These are phyloP conservation scores for Alisma plantagoaquatica DNA, from an alignment of 106 monocot genomes.

Conservation along the genomic window DNA sequence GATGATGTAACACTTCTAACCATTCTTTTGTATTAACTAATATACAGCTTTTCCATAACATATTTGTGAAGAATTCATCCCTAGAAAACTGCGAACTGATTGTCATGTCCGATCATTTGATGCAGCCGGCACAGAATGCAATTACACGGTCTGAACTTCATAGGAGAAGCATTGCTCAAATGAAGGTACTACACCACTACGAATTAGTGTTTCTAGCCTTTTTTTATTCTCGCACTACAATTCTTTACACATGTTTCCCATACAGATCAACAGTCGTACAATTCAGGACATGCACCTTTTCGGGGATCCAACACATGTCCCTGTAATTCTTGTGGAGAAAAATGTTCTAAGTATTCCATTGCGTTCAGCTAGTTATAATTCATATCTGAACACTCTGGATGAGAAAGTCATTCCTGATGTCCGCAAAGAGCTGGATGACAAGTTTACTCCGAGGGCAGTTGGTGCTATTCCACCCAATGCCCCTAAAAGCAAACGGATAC, in stretches of 20 bases:
- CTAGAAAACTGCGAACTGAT: too few species aligned
- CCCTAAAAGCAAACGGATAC: conserved; percentile 39
- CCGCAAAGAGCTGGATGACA: conserved; percentile 17
- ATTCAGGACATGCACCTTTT: conserved; percentile 96
- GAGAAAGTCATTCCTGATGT: conserved; percentile 22
- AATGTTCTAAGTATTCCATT: conserved; percentile 59
- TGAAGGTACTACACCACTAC: too few species aligned
- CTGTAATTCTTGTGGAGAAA: conserved; percentile 81
- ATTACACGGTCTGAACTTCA: conserved; percentile 76
- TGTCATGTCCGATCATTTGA: too few species aligned
- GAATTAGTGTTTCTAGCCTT: too few species aligned
- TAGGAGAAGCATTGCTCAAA: conserved; percentile 86
- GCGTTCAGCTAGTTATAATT: conserved; percentile 33
- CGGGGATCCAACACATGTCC: conserved; percentile 77
- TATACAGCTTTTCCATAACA: too few species aligned
- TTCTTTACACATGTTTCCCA: background rate
- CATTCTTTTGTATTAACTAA: too few species aligned
- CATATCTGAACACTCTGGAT: conserved; percentile 17
- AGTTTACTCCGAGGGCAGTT: conserved; percentile 13
- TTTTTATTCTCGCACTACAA: too few species aligned
- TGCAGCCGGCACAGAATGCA: conserved; percentile 69
- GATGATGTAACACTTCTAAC: conserved; percentile 97
- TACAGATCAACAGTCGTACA: conserved; percentile 73
- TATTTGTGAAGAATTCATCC: too few species aligned
- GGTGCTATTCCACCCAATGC: conserved; percentile 8